Percentiles rank a stretch among this genome's conserved stretches.
Evolutionary conservation across 2,329 filamentous ascomycete genomes (phyloP).

Genomic region (Ophiocordyceps robertsii): DNA sequence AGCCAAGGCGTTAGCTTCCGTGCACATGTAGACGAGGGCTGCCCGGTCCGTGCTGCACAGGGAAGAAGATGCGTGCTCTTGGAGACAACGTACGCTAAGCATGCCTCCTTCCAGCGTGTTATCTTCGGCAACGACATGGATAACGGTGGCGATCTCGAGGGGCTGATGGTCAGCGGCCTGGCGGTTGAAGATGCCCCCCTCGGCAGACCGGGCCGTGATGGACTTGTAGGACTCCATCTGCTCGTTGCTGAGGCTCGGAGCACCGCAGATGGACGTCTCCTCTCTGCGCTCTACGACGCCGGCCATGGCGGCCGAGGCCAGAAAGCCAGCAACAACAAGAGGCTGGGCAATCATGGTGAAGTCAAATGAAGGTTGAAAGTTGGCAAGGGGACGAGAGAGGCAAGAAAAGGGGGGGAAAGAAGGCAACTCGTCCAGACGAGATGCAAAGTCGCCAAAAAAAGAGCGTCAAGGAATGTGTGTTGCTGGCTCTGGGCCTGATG

Average conservation of each 20-base stretch:
- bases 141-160: not conserved
- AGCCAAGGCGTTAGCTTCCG: not conserved
- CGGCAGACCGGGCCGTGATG: constrained; percentile 5
- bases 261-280: constrained; percentile 5
- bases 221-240: constrained; percentile 14
- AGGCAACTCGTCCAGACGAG: not conserved
- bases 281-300: not conserved
- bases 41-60: not conserved
- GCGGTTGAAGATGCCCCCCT: constrained; percentile 28
- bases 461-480: not conserved
- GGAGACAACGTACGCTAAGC: not conserved
- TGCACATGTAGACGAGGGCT: not conserved
- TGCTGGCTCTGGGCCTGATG: not conserved
- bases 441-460: not conserved
- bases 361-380: constrained; percentile 2
- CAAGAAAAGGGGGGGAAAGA: not conserved
- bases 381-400: constrained; percentile 1
- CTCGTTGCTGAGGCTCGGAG: constrained; percentile 6
- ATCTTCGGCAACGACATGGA: not conserved
- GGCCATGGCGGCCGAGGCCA: constrained; percentile 6
- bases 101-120: not conserved
- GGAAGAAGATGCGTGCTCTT: not conserved
- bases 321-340: not conserved
- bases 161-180: constrained; percentile 21
- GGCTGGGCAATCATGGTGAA: not conserved